These are phyloP conservation scores for Schoenoplectus tabernaemontani DNA, from an alignment of 202 grass and related monocot species.

Conservation along the genomic window DNA sequence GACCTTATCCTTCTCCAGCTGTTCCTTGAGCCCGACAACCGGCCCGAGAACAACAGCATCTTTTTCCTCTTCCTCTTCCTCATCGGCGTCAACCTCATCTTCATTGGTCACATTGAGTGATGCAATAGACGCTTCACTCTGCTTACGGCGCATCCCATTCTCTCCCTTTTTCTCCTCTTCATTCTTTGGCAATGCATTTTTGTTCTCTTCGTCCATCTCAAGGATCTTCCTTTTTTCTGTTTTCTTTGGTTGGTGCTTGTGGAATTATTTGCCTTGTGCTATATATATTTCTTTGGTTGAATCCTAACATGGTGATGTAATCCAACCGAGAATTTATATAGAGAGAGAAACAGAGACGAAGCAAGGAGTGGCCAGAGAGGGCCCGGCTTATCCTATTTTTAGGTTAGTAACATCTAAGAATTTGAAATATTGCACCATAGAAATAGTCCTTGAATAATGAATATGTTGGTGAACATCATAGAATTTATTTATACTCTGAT, in stretches of 20 bases:
- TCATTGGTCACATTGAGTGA: constrained; percentile 8
- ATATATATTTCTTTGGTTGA: constrained; percentile 12
- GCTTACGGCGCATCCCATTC: not conserved
- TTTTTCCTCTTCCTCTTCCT: constrained; percentile 59
- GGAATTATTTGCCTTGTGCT: not conserved
- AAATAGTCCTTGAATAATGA: no score
- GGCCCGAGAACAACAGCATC: constrained; percentile 47
- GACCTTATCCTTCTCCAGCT: constrained; percentile 99
- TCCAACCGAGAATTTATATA: not conserved
- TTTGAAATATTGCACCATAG: not conserved
- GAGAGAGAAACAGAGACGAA: constrained; percentile 9
- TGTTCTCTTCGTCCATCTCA: constrained; percentile 40
- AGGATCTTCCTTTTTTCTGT: not conserved
- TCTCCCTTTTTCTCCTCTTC: not conserved
- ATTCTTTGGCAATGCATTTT: constrained; percentile 23
- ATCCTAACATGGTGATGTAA: not conserved
- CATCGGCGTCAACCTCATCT: constrained; percentile 37
- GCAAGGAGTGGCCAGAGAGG: not conserved
- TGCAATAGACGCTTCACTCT: constrained; percentile 5
- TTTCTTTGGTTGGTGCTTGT: not conserved
- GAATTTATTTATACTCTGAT: no score
- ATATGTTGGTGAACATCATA: no score
- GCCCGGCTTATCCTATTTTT: constrained; percentile 3
- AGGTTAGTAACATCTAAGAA: not conserved
- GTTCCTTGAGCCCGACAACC: constrained; percentile 89